A percentile compares a stretch with the other conserved stretches of the same genome.
These are phyloP conservation scores for Colletotrichum sansevieriae DNA, from an alignment of 2,329 filamentous ascomycete genomes.

Conservation along the genomic window DNA sequence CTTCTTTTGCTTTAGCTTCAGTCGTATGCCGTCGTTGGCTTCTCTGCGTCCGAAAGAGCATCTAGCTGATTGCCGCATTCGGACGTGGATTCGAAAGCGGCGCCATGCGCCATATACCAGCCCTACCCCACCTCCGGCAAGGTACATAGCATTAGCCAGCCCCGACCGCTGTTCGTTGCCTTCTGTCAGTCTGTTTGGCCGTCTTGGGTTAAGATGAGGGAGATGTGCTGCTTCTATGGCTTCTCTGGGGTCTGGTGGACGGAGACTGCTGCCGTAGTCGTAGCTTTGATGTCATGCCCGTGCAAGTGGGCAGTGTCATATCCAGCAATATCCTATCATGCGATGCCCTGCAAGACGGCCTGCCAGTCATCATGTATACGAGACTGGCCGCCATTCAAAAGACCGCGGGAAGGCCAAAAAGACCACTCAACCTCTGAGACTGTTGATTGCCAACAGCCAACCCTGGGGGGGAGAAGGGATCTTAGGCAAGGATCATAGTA, in stretches of 20 bases:
- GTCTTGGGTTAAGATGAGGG: constrained; percentile 40
- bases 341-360: background rate
- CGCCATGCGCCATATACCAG: constrained; percentile 29
- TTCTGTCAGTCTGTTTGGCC: constrained; percentile 31
- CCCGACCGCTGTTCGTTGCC: background rate
- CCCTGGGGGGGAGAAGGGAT: background rate
- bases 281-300: background rate
- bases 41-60: constrained; percentile 42
- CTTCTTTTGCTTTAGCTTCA: constrained; percentile 34
- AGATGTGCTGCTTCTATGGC: constrained; percentile 12
- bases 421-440: constrained; percentile 1
- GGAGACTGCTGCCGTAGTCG: constrained; percentile 10
- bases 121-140: constrained; percentile 25
- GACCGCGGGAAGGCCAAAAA: background rate
- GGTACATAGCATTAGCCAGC: constrained; percentile 12
- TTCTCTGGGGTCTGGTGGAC: background rate
- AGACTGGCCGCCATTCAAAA: constrained; percentile 4
- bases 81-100: constrained; percentile 40
- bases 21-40: constrained; percentile 38
- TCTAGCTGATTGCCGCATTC: constrained; percentile 44
- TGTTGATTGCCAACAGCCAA: constrained; percentile 28
- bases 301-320: constrained; percentile 12
- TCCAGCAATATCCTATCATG: background rate
- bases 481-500: constrained; percentile 4
- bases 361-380: background rate